phyloP scores from a whole-genome alignment of 257 asterid species.

The Solanum neorickii region DNA sequence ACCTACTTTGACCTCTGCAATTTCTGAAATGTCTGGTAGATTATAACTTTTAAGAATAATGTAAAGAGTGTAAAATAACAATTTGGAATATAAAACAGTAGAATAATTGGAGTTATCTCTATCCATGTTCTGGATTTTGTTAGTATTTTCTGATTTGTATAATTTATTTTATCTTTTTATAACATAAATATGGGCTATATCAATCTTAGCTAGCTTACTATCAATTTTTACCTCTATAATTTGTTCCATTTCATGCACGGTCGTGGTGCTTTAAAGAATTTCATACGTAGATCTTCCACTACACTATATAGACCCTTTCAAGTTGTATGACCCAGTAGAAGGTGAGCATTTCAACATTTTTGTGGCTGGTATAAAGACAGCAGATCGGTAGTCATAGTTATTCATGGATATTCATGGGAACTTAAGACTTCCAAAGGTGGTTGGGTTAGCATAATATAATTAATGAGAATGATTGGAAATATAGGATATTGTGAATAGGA shows the following conservation, averaged over 20 bases:
- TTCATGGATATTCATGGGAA: conserved; percentile 87
- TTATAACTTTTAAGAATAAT: background rate
- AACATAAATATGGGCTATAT: background rate
- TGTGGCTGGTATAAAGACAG: conserved; percentile 81
- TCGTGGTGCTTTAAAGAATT: conserved; percentile 81
- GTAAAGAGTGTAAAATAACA: background rate
- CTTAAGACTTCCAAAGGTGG: conserved; percentile 83
- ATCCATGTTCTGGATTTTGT: background rate
- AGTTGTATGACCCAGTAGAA: conserved; percentile 76
- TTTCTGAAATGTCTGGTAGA: background rate
- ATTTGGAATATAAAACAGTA: background rate
- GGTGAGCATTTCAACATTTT: conserved; percentile 92
- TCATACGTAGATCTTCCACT: conserved; percentile 60
- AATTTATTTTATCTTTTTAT: background rate
- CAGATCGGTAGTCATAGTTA: conserved; percentile 85
- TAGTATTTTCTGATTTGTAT: background rate
- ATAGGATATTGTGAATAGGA: conserved; percentile 42
- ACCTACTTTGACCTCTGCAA: background rate
- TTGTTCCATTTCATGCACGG: conserved; percentile 36
- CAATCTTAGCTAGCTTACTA: background rate
- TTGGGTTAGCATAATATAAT: conserved; percentile 80
- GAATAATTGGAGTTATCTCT: background rate
- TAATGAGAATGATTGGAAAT: conserved; percentile 67
- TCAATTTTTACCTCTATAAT: background rate
- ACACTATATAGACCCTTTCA: conserved; percentile 58